phyloP scores from a whole-genome alignment of 2,329 filamentous ascomycete species.

The Diaporthe nobilis region DNA sequence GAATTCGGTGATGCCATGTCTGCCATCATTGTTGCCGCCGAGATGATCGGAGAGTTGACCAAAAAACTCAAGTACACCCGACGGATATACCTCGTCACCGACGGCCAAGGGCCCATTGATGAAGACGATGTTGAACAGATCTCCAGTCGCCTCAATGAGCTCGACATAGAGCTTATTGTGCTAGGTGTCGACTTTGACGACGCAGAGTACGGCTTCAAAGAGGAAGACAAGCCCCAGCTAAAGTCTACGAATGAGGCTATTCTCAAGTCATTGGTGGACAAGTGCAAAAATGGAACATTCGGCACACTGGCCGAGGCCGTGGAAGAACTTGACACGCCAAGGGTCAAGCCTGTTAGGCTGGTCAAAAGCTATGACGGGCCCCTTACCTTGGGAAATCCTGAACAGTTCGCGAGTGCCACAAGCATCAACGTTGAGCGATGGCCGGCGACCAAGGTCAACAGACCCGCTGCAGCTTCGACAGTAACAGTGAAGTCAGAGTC shows the following conservation, averaged over 20 bases:
- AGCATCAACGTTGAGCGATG: conserved; percentile 92
- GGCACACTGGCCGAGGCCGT: conserved; percentile 92
- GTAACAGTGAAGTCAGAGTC: conserved; percentile 74
- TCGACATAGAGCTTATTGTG: conserved; percentile 82
- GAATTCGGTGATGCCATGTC: conserved; percentile 87
- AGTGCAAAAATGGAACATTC: conserved; percentile 77
- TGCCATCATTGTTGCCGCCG: conserved; percentile 85
- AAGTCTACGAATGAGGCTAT: conserved; percentile 85
- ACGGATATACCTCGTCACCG: conserved; percentile 87
- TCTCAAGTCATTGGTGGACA: conserved; percentile 75
- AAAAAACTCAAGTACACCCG: conserved; percentile 86
- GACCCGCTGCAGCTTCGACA: conserved; percentile 81
- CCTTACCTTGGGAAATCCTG: conserved; percentile 83
- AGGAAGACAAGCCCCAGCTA: conserved; percentile 81
- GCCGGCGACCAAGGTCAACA: conserved; percentile 85
- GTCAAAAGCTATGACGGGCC: conserved; percentile 84
- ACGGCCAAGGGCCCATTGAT: conserved; percentile 82
- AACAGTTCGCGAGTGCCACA: conserved; percentile 81
- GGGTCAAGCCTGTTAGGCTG: conserved; percentile 81
- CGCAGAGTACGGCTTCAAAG: conserved; percentile 88
- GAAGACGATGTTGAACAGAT: conserved; percentile 80
- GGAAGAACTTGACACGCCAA: conserved; percentile 81
- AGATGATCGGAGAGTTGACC: conserved; percentile 86
- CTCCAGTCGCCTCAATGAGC: conserved; percentile 78
- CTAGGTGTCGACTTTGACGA: conserved; percentile 96